A percentile compares a stretch with the other conserved stretches of the same genome.
Evolutionary conservation across 371 early-diverging fungal genomes (phyloP).

Genomic region (Thermomucor indicae-seudaticae): DNA sequence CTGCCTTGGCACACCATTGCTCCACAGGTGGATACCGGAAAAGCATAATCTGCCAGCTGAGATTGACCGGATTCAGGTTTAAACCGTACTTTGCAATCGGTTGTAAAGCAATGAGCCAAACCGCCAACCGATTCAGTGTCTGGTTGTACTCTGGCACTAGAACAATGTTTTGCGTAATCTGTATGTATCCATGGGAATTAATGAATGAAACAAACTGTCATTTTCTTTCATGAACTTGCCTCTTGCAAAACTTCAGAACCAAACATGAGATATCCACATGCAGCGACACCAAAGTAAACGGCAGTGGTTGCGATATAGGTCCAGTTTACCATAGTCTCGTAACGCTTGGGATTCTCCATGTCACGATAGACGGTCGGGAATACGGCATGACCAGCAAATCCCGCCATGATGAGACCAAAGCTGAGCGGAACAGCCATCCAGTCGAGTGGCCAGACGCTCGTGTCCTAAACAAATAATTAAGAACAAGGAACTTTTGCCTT

Average conservation of each 20-base stretch:
- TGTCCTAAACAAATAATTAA: conserved; percentile 23
- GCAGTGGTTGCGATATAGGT: conserved; percentile 29
- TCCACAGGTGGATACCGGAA: conserved; percentile 16
- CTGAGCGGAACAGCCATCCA: conserved; percentile 30
- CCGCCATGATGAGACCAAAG: conserved; percentile 45
- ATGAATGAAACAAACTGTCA: not conserved
- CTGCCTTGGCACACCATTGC: conserved; percentile 13
- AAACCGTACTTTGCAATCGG: conserved; percentile 71
- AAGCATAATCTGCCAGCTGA: conserved; percentile 48
- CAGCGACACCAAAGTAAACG: conserved; percentile 35
- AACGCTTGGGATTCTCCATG: conserved; percentile 43
- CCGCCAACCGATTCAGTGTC: conserved; percentile 47
- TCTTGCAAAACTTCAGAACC: conserved; percentile 61
- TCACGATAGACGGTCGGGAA: conserved; percentile 46
- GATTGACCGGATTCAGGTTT: conserved; percentile 55
- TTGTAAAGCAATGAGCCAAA: conserved; percentile 63
- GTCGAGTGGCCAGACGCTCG: conserved; percentile 27
- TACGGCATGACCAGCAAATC: conserved; percentile 46
- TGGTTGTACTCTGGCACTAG: conserved; percentile 52
- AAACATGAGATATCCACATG: conserved; percentile 77
- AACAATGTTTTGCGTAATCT: conserved; percentile 72
- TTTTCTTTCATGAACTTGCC: conserved; percentile 23
- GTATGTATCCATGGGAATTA: not conserved
- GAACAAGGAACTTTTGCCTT: not conserved
- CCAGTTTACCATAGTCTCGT: conserved; percentile 36